These are phyloP conservation scores for Solanum hybrid DNA, from an alignment of 305 asterid genomes.

Conservation along the genomic window DNA sequence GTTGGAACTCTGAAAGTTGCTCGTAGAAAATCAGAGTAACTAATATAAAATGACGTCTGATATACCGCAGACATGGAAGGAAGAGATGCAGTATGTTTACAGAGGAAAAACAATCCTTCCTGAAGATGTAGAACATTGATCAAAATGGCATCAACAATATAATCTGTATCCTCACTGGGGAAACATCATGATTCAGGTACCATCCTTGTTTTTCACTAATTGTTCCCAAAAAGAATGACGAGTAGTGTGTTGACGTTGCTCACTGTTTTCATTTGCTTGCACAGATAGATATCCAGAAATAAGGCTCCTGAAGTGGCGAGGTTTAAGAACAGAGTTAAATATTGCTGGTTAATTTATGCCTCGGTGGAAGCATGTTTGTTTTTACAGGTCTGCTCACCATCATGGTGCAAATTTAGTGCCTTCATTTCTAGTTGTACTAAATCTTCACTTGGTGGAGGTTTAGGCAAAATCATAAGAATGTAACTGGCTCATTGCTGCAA, in stretches of 20 bases:
- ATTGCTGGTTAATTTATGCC: not conserved
- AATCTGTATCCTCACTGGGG: not conserved
- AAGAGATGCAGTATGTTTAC: slow-evolving; percentile 75
- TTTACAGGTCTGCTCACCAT: not conserved
- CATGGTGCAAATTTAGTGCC: not conserved
- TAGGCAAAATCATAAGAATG: not conserved
- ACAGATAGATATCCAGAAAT: not conserved
- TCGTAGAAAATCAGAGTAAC: not conserved
- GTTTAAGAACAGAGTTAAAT: not conserved
- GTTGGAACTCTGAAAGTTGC: not conserved
- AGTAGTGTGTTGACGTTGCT: not conserved
- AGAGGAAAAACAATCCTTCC: slow-evolving; percentile 56
- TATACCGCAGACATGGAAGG: slow-evolving; percentile 65
- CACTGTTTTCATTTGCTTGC: not conserved
- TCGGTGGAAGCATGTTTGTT: not conserved
- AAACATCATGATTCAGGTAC: not conserved
- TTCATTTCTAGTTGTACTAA: not conserved
- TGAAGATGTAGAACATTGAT: slow-evolving; percentile 55
- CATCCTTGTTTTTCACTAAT: not conserved
- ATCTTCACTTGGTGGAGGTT: not conserved
- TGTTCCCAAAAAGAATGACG: not conserved
- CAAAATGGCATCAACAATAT: not conserved
- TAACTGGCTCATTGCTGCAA: not conserved
- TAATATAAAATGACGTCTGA: not conserved
- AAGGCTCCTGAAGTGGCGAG: not conserved